Evolutionary conservation across 2,329 filamentous ascomycete genomes (phyloP).

Genomic region (Rhytidhysteron rufulum): DNA sequence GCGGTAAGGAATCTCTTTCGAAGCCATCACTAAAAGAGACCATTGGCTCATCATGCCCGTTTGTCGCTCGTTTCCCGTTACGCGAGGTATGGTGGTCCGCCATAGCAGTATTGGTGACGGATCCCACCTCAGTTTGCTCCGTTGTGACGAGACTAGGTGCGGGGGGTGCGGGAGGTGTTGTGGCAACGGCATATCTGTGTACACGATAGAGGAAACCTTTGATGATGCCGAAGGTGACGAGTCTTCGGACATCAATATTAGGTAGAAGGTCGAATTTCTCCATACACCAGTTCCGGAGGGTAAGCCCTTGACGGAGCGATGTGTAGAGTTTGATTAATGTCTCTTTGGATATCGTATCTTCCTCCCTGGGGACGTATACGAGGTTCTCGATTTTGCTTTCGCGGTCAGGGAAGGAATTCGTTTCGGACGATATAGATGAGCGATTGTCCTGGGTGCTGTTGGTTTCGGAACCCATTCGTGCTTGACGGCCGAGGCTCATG

Average conservation of each 20-base stretch:
- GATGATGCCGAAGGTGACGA: slow-evolving; percentile 94
- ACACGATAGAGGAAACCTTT: slow-evolving; percentile 92
- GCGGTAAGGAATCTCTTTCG: slow-evolving; percentile 30
- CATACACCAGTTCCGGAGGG: slow-evolving; percentile 82
- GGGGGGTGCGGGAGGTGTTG: slow-evolving; percentile 5
- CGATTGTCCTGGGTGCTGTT: slow-evolving; percentile 14
- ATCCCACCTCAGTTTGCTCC: not conserved
- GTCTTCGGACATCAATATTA: slow-evolving; percentile 80
- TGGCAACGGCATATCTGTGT: slow-evolving; percentile 78
- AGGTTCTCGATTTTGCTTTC: slow-evolving; percentile 11
- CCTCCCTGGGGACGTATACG: slow-evolving; percentile 9
- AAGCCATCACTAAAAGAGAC: slow-evolving; percentile 2
- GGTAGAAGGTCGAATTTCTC: slow-evolving; percentile 67
- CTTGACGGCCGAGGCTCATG: slow-evolving; percentile 17
- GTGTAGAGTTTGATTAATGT: slow-evolving; percentile 77
- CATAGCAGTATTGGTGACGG: not conserved
- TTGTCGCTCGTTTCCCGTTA: not conserved
- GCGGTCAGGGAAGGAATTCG: slow-evolving; percentile 12
- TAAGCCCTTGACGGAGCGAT: slow-evolving; percentile 75
- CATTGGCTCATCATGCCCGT: slow-evolving; percentile 2
- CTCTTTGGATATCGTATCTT: slow-evolving; percentile 16
- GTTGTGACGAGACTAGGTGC: not conserved
- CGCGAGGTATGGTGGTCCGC: not conserved
- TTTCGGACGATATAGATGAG: slow-evolving; percentile 19
- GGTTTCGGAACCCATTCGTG: slow-evolving; percentile 14